phyloP scores from a whole-genome alignment of 768 basidiomycete genomes.

The Aureoboletus auriporus region DNA sequence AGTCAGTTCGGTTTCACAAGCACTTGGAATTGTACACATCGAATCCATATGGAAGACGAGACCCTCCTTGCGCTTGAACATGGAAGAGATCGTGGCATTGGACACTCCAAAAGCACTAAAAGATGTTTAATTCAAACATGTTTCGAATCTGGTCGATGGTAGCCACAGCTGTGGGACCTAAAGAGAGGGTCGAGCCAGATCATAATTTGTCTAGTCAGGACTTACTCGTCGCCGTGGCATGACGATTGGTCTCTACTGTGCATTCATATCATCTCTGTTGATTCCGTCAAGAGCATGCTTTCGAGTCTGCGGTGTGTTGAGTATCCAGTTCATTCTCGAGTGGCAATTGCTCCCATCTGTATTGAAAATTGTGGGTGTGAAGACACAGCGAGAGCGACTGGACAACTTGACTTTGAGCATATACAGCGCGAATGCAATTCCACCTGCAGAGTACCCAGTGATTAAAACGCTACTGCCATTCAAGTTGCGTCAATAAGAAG shows the following conservation, averaged over 20 bases:
- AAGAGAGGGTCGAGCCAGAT: not conserved
- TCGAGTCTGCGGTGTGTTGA: constrained; percentile 65
- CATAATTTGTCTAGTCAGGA: not conserved
- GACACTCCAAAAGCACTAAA: constrained; percentile 49
- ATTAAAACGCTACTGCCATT: constrained; percentile 42
- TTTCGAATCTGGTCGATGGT: constrained; percentile 48
- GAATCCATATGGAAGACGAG: constrained; percentile 75
- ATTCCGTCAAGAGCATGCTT: constrained; percentile 67
- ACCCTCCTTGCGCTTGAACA: constrained; percentile 61
- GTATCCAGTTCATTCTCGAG: constrained; percentile 66
- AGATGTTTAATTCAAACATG: constrained; percentile 65
- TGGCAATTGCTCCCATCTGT: constrained; percentile 70
- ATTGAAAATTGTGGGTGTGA: no score
- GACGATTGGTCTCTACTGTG: constrained; percentile 61
- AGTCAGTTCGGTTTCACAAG: not conserved
- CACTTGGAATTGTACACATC: no score
- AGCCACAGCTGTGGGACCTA: constrained; percentile 49
- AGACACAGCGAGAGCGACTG: not conserved
- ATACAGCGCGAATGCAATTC: constrained; percentile 68
- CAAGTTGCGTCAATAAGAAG: no score
- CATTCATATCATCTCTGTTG: constrained; percentile 50
- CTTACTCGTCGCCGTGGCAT: constrained; percentile 43
- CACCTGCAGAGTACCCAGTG: constrained; percentile 70
- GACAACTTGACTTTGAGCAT: constrained; percentile 2
- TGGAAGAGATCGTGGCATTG: constrained; percentile 62